These are phyloP conservation scores for Colletotrichum gloeosporioides DNA, from an alignment of 2,329 filamentous ascomycete genomes.

Conservation along the genomic window DNA sequence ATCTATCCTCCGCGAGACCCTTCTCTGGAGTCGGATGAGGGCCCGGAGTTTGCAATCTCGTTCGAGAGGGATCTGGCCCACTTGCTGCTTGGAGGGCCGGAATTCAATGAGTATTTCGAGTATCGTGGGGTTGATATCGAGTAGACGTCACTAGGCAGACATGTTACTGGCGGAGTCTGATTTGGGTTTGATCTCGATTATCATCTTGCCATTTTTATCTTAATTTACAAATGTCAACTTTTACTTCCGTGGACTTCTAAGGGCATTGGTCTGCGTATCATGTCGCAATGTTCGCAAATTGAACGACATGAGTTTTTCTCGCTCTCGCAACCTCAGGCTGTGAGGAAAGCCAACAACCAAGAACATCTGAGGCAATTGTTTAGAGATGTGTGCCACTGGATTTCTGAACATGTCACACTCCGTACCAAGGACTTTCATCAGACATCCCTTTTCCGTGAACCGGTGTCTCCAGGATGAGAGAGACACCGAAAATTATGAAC, in stretches of 20 bases:
- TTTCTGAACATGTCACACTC: not conserved
- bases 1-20: conserved; percentile 35
- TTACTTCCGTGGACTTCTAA: not conserved
- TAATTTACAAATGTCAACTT: not conserved
- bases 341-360: rapidly evolving
- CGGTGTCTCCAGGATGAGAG: not conserved
- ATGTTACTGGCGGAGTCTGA: not conserved
- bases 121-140: conserved; percentile 36
- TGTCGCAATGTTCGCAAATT: not conserved
- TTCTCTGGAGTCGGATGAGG: conserved; percentile 36
- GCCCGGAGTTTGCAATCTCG: conserved; percentile 37
- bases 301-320: not conserved
- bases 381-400: not conserved
- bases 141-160: not conserved
- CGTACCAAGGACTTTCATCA: not conserved
- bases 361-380: not conserved
- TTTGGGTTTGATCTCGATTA: not conserved
- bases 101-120: conserved; percentile 42
- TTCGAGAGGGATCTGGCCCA: conserved; percentile 38
- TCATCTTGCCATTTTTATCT: not conserved
- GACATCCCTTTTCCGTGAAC: not conserved
- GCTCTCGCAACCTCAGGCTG: not conserved
- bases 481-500: not conserved
- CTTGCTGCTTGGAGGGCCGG: conserved; percentile 34
- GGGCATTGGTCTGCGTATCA: not conserved